Conservation (phyloP, 495 filamentous ascomycete genomes). For the Talaromyces ruber region DNA sequence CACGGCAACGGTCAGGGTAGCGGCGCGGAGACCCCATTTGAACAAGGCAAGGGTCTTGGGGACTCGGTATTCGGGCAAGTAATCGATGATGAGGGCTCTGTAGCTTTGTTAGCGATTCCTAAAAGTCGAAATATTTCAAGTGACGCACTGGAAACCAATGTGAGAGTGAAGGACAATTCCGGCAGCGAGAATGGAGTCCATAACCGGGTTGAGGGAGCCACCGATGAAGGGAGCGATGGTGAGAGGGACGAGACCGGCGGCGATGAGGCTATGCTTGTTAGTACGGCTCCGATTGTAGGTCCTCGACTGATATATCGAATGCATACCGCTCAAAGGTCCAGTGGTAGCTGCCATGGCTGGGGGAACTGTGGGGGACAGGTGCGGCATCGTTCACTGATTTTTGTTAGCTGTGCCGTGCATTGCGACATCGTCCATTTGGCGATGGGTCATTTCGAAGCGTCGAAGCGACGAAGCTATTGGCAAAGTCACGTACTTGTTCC, state of each 20-base stretch:
- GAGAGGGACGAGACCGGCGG: slow-evolving; percentile 71
- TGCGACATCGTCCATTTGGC: neutral
- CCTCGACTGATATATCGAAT: neutral
- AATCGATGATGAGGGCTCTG: slow-evolving; percentile 77
- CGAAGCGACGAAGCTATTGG: neutral
- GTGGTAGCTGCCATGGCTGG: slow-evolving; percentile 89
- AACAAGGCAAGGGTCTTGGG: slow-evolving; percentile 55
- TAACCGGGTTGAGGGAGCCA: slow-evolving; percentile 79
- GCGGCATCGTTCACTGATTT: slow-evolving; percentile 76
- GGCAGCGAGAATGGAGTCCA: slow-evolving; percentile 79
- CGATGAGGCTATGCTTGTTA: slow-evolving; percentile 47
- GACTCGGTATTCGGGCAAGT: slow-evolving; percentile 65
- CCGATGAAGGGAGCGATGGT: slow-evolving; percentile 87
- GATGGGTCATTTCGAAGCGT: slow-evolving; percentile 3
- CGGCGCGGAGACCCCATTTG: slow-evolving; percentile 70
- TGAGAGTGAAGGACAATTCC: slow-evolving; percentile 85
- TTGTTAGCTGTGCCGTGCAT: neutral
- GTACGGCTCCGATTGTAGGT: neutral
- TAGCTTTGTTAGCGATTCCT: slow-evolving; percentile 3
- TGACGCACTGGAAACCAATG: slow-evolving; percentile 75
- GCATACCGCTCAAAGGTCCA: slow-evolving; percentile 89
- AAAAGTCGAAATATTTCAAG: neutral
- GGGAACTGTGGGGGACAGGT: slow-evolving; percentile 58
- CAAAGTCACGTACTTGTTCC: slow-evolving; percentile 61
- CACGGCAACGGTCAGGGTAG: slow-evolving; percentile 71